Base-by-base conservation (phyloP, 352 stramenopile species). In the Phytopythium mirpurense region DNA sequence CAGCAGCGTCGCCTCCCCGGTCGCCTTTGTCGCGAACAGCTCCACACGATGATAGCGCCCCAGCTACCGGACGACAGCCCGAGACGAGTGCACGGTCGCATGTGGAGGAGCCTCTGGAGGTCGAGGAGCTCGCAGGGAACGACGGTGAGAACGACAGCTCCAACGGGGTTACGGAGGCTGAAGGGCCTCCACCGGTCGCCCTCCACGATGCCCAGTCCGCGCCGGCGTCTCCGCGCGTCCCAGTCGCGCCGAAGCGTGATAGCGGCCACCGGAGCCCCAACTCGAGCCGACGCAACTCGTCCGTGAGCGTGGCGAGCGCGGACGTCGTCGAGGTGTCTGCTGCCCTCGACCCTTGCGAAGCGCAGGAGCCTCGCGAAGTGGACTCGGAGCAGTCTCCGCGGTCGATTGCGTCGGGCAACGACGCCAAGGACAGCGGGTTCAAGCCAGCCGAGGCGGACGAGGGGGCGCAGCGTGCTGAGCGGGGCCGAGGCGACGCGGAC, bases 231-330 rank as follows among this genome's bases (percentile, higher is more conserved):
- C 43, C 43, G 2, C 43, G 12, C 8, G n/a, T 24, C 11, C 43
- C 43, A 50, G 26, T 26, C 7, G 43, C 11, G n/a, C 43, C 43
- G 26, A 24, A 26, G 3, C 24, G 16, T 5, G 43, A 50, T 15
- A 24, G 18, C 43, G 7, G 9, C 11, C 18, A 50, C 8, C 24
- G 10, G 6, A 50, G 43, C n/a, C 43, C 43, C 8, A 50, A 50
- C n/a, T 50, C 43, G 16, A 50, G 43, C 19, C 43, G 43, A 18
- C 26, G 43, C 5, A 50, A 50, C 26, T 50, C 43, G 6, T 15
- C 26, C 3, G 43, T 50, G 43, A 50, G 43, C 12, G 9, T 37
- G 8, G 16, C 43, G 10, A 50, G 43, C 37, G 26, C 27, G 24
- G 43, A 36, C 16, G 1, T 14, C 16, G 27, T 18, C 16, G 26